Conservation (phyloP, 2,329 filamentous ascomycete species). For the Boeremia lycopersici region DNA sequence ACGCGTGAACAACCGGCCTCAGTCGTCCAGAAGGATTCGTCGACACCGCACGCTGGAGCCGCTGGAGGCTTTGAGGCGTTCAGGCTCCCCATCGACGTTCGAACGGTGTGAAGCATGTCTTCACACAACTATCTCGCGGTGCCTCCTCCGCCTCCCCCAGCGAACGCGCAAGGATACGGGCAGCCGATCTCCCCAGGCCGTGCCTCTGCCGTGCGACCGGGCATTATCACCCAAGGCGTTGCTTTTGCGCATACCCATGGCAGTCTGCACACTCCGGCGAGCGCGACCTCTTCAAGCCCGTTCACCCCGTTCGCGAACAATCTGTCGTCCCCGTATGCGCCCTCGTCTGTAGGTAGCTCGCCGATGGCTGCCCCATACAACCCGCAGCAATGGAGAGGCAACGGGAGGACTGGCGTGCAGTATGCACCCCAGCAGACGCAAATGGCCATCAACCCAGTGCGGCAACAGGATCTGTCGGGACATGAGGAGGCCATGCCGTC, state of each 20-base stretch:
- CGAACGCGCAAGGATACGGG: constrained; percentile 32
- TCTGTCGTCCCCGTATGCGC: constrained; percentile 41
- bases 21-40: constrained; percentile 26
- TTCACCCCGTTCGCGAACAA: constrained; percentile 45
- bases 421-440: constrained; percentile 46
- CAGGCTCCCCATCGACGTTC: constrained; percentile 20
- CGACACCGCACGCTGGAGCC: constrained; percentile 32
- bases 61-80: constrained; percentile 40
- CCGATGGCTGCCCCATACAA: constrained; percentile 54
- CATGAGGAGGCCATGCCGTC: constrained; percentile 59
- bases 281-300: constrained; percentile 45
- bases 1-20: constrained; percentile 15
- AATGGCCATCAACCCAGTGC: constrained; percentile 31
- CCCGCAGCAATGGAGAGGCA: constrained; percentile 56
- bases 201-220: constrained; percentile 47
- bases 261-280: constrained; percentile 45
- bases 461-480: constrained; percentile 50
- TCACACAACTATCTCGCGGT: constrained; percentile 31
- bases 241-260: constrained; percentile 48
- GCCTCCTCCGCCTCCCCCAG: constrained; percentile 33
- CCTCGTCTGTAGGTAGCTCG: constrained; percentile 38
- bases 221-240: constrained; percentile 46
- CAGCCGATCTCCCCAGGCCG: constrained; percentile 13
- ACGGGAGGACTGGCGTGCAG: constrained; percentile 45
- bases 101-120: constrained; percentile 24